phyloP scores from a whole-genome alignment of 2,329 filamentous ascomycete genomes.

The Aquanectria penicillioides region DNA sequence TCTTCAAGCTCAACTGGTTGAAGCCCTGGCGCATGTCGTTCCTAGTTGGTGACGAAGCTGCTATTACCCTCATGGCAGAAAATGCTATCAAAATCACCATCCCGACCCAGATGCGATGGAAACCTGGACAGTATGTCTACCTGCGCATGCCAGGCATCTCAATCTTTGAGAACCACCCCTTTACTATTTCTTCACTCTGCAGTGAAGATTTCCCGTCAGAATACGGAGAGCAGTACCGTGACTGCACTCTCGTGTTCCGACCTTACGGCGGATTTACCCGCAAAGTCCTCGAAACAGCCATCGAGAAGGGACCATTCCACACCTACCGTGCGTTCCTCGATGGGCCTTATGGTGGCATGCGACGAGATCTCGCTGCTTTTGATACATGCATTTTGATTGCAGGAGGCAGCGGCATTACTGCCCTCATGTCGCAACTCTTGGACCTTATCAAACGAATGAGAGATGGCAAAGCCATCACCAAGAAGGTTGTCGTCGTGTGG shows the following conservation, averaged over 20 bases:
- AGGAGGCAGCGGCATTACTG: constrained; percentile 93
- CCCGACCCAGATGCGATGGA: constrained; percentile 92
- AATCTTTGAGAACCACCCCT: constrained; percentile 91
- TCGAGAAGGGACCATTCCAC: constrained; percentile 88
- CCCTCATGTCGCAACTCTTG: constrained; percentile 88
- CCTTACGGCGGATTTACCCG: constrained; percentile 92
- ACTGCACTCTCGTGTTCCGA: constrained; percentile 91
- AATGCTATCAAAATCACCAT: constrained; percentile 97
- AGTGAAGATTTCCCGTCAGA: constrained; percentile 93
- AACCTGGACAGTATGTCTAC: constrained; percentile 94
- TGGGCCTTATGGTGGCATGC: constrained; percentile 95
- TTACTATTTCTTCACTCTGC: constrained; percentile 92
- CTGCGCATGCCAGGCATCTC: constrained; percentile 94
- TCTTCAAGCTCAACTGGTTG: constrained; percentile 91
- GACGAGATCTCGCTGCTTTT: constrained; percentile 87
- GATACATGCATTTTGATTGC: constrained; percentile 94
- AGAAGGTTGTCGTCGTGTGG: constrained; percentile 93
- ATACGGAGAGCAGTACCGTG: constrained; percentile 87
- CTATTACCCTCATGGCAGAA: constrained; percentile 88
- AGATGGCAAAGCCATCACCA: constrained; percentile 92
- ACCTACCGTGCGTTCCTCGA: constrained; percentile 94
- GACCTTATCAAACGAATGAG: constrained; percentile 97
- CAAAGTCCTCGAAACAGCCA: constrained; percentile 82
- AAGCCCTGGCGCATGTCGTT: constrained; percentile 83
- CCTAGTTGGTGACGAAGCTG: constrained; percentile 90